Percentiles rank a stretch among this genome's conserved stretches.
phyloP scores from a whole-genome alignment of 768 basidiomycete species.

The Trichaptum fuscoviolaceum region DNA sequence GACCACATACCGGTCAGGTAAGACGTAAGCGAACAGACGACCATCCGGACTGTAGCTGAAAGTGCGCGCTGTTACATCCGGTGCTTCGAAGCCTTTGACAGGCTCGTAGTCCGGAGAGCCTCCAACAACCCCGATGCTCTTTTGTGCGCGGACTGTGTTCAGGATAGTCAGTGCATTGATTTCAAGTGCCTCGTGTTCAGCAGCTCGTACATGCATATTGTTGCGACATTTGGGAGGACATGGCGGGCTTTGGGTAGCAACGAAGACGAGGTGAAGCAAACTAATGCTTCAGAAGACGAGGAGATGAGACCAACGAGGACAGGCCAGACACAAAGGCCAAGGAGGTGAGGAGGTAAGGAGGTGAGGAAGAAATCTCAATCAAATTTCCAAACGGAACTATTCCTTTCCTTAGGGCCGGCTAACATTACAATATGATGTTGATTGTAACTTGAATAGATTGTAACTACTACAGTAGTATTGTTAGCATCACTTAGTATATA shows the following conservation, averaged over 20 bases:
- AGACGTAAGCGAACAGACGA: conserved; percentile 78
- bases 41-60: conserved; percentile 85
- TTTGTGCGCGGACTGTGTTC: conserved; percentile 83
- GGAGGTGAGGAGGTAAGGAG: conserved; percentile 22
- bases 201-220: conserved; percentile 78
- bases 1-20: conserved; percentile 63
- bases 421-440: too few relatives aligned
- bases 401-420: background rate
- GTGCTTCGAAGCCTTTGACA: conserved; percentile 56
- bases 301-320: background rate
- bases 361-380: conserved; percentile 15
- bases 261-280: conserved; percentile 54
- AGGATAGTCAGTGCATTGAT: background rate
- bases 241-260: conserved; percentile 23
- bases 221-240: conserved; percentile 73
- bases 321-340: conserved; percentile 4
- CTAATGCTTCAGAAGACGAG: conserved; percentile 60
- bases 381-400: background rate
- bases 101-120: conserved; percentile 73
- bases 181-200: background rate
- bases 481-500: too few relatives aligned
- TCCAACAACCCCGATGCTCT: conserved; percentile 80
- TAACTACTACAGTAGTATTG: too few relatives aligned
- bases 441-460: too few relatives aligned
- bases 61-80: conserved; percentile 68